Base-by-base conservation (phyloP, 257 asterid genomes). In the Solanum medicagineum region DNA sequence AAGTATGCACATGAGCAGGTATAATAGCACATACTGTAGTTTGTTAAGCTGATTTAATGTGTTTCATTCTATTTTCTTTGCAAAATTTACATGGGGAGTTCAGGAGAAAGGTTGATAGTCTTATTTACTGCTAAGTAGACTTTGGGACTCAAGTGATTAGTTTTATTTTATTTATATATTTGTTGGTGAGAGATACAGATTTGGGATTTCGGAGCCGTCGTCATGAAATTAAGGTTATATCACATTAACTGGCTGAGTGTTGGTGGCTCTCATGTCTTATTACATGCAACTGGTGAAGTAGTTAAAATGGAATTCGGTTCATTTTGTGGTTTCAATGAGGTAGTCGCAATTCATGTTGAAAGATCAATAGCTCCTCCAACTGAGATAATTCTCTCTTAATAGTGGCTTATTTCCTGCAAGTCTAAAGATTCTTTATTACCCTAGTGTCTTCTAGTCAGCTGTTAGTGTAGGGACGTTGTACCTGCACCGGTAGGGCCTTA, bases 1-100 rank as follows among this genome's bases (percentile, higher is more conserved):
- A 92, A 87, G 84, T 89, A 81, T 84, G 97, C 97, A 69, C 95
- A 92, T 20, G 93, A 93, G 81, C 95, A 92, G 94, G 95, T 89
- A 85, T 6, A 47, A 17, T 36, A 19, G 29, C 9, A 66, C 65
- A 54, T 79, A 26, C 47, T 16, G 17, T 26, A 26, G 26, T 51
- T 47, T 47, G 42, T 75, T 79, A 79, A 79, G 6, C 62, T 53
- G 29, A 53, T 53, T 79, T 26, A 15, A 53, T 77, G 47, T 53
- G 47, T 0, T 53, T 56, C 65, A 69, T 65, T 66, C 86, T 29
- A 69, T 12, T 44, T 45, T 36, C 81, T 62, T 26, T 24, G 65
- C 45, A 29, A 79, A 29, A 53, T 60, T 79, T 45, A 29, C 42
- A 16, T 26, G 65, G 83, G 65, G 47, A 53, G 32, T 29, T 53